Base-by-base conservation (phyloP, 208 protist species). In the Leishmania major region DNA sequence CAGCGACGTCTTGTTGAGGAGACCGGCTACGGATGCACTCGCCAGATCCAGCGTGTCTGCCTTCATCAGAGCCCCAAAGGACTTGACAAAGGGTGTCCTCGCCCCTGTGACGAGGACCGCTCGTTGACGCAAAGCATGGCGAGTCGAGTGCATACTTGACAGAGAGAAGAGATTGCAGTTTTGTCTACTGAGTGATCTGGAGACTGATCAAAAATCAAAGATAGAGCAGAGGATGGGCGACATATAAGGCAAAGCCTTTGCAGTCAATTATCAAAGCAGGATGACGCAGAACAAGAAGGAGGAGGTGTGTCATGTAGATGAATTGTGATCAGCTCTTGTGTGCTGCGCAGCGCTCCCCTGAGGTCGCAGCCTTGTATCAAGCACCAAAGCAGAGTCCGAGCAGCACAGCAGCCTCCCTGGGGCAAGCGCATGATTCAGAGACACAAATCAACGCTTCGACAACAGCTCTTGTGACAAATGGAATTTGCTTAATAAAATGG, bases 21-120 rank as follows among this genome's bases (percentile, higher is more conserved):
- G 83, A 0, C 93, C 94, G n/a, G 81, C 81, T n/a, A 98, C 95
- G 35, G 87, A 82, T 55, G 89, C 75, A 40, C 87, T 86, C 35
- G 89, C 91, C 17, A 98, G 84, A 17, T 86, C 75, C 22, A 96
- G 85, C 17, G 91, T 90, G 75, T 97, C 92, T 1, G 86, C 85
- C 55, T 92, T 87, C 86, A 91, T 85, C 31, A 96, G 59, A 1
- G 90, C 83, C 6, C 91, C 93, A 85, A 94, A 95, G 19, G 92
- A 88, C 85, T 96, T 97, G 5, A 79, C 79, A 81, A 97, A 97
- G 2, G 94, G 94, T 8, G 92, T 97, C 15, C 94, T 79, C 28
- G 77, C 84, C 35, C 94, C 92, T 7, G 84, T 89, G 45, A 97
- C 89, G 53, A 96, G 76, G 7, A 97, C 94, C 35, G 92, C 94